These are phyloP conservation scores for Colletotrichum orbiculare DNA, from an alignment of 2,329 filamentous ascomycete species.

Conservation along the genomic window DNA sequence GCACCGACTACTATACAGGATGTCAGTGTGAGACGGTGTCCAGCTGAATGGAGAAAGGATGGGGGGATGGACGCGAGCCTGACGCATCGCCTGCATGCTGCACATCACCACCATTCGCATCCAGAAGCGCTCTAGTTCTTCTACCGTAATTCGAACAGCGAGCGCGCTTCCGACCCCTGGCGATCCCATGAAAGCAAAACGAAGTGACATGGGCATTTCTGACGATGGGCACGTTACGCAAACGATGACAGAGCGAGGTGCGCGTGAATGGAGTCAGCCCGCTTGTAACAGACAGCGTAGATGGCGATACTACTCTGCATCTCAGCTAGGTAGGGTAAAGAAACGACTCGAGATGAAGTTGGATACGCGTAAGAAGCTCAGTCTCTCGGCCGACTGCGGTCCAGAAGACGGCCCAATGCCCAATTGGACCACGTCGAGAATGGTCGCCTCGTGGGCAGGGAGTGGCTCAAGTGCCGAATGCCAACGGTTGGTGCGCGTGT, in stretches of 20 bases:
- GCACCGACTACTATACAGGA: background rate
- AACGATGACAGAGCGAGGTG: background rate
- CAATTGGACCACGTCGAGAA: too few relatives aligned
- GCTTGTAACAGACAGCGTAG: too few relatives aligned
- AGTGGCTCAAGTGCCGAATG: conserved; percentile 21
- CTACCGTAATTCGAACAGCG: background rate
- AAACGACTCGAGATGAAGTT: too few relatives aligned
- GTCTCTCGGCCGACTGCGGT: conserved; percentile 12
- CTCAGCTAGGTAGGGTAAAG: too few relatives aligned
- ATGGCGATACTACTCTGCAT: too few relatives aligned
- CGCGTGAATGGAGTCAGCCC: background rate
- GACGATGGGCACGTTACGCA: conserved; percentile 13
- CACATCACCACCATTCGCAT: conserved; percentile 6
- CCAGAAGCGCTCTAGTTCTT: background rate
- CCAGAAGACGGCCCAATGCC: background rate
- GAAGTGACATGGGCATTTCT: background rate
- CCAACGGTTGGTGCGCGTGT: conserved; percentile 14
- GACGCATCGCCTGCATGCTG: conserved; percentile 24
- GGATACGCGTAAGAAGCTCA: too few relatives aligned
- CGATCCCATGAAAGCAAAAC: background rate
- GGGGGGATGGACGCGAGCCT: background rate
- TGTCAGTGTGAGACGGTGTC: conserved; percentile 7
- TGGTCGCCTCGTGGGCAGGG: conserved; percentile 8
- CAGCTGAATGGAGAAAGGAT: background rate
- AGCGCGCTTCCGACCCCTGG: background rate